A percentile compares a stretch with the other conserved stretches of the same genome.
These are phyloP conservation scores for Uromyces viciae-fabae DNA, from an alignment of 1,284 basidiomycete species.

Conservation along the genomic window DNA sequence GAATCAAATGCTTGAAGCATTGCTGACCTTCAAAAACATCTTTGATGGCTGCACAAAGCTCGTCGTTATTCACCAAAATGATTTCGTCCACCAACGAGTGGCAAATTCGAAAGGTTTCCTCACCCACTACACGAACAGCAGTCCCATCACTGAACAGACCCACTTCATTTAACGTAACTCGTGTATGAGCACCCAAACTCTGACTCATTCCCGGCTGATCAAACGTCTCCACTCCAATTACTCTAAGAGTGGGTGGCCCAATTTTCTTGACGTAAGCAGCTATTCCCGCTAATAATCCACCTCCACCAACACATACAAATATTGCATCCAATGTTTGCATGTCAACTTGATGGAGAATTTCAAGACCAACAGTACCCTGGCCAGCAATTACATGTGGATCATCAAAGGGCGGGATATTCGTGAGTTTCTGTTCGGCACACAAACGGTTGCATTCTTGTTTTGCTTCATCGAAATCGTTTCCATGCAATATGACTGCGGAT, in stretches of 20 bases:
- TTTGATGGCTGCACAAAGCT: slow-evolving; percentile 97
- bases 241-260: slow-evolving; percentile 74
- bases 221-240: slow-evolving; percentile 89
- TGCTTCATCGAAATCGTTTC: slow-evolving; percentile 90
- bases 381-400: slow-evolving; percentile 95
- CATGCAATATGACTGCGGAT: slow-evolving; percentile 88
- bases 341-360: slow-evolving; percentile 61
- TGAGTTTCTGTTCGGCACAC: slow-evolving; percentile 69
- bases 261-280: slow-evolving; percentile 90
- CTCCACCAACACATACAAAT: slow-evolving; percentile 87
- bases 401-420: slow-evolving; percentile 95
- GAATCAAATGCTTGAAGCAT: neutral
- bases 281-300: slow-evolving; percentile 84
- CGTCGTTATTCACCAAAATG: slow-evolving; percentile 85
- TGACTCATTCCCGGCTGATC: slow-evolving; percentile 90
- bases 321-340: slow-evolving; percentile 67
- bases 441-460: slow-evolving; percentile 89
- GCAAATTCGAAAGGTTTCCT: slow-evolving; percentile 90
- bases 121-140: slow-evolving; percentile 92
- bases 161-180: slow-evolving; percentile 80
- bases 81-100: slow-evolving; percentile 77
- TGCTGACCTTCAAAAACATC: slow-evolving; percentile 89
- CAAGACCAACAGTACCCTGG: slow-evolving; percentile 91
- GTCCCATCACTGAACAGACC: slow-evolving; percentile 99
- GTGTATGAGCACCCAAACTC: slow-evolving; percentile 71